Evolutionary conservation across 2,329 filamentous ascomycete genomes (phyloP).

Genomic region (Cladosporium sp.): DNA sequence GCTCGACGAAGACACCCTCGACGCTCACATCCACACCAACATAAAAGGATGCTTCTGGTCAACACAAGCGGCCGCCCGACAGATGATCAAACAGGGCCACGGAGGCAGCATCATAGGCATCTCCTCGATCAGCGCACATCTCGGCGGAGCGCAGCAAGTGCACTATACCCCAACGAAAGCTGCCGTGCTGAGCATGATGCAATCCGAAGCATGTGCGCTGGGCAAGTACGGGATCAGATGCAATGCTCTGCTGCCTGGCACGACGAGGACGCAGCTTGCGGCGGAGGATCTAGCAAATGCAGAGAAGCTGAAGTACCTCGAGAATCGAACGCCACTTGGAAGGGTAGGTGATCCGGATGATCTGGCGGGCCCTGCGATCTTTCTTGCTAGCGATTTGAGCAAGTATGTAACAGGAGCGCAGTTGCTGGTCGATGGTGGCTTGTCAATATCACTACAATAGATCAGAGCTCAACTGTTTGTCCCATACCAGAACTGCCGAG

Average conservation of each 20-base stretch:
- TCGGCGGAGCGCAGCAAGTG: slow-evolving; percentile 74
- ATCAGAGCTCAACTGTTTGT: neutral
- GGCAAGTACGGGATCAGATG: slow-evolving; percentile 75
- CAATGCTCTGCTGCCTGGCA: slow-evolving; percentile 81
- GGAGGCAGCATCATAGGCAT: slow-evolving; percentile 81
- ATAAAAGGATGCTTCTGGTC: slow-evolving; percentile 86
- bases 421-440: slow-evolving; percentile 79
- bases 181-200: slow-evolving; percentile 76
- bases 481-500: neutral
- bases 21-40: slow-evolving; percentile 71
- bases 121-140: slow-evolving; percentile 71
- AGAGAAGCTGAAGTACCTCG: slow-evolving; percentile 74
- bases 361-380: slow-evolving; percentile 80
- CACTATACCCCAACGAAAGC: slow-evolving; percentile 92
- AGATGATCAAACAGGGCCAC: slow-evolving; percentile 65
- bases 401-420: slow-evolving; percentile 81
- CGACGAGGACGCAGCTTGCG: slow-evolving; percentile 80
- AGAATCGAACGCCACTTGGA: slow-evolving; percentile 75
- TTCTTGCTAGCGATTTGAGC: slow-evolving; percentile 77
- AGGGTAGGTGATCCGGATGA: slow-evolving; percentile 70
- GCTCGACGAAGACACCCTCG: slow-evolving; percentile 9
- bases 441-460: slow-evolving; percentile 88
- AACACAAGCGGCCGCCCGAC: slow-evolving; percentile 78
- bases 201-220: slow-evolving; percentile 76
- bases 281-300: slow-evolving; percentile 74